Conservation (phyloP, 1,284 basidiomycete genomes). For the Baeospora myosura region DNA sequence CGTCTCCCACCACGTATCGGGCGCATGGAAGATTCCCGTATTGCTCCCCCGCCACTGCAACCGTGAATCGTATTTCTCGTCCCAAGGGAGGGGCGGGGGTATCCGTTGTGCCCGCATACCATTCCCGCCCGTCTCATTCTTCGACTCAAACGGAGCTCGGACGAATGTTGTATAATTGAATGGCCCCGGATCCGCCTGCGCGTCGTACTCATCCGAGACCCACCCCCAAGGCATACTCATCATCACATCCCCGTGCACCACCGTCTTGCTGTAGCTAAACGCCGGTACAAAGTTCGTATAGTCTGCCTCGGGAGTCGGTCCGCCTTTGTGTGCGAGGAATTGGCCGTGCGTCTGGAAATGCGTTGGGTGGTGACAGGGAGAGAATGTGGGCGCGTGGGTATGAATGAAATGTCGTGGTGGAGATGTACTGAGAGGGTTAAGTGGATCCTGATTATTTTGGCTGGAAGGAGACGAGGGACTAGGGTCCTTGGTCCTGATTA, state of each 20-base stretch:
- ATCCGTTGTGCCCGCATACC: too few relatives aligned
- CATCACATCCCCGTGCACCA: constrained; percentile 54
- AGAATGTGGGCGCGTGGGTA: constrained; percentile 43
- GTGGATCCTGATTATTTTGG: constrained; percentile 2
- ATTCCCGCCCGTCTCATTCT: too few relatives aligned
- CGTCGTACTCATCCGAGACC: constrained; percentile 30
- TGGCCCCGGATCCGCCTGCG: constrained; percentile 25
- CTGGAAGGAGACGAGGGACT: constrained; percentile 10
- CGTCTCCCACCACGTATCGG: constrained; percentile 29
- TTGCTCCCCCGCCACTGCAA: constrained; percentile 64
- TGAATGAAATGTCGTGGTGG: constrained; percentile 39
- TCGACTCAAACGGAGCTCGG: too few relatives aligned
- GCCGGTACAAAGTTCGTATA: constrained; percentile 38
- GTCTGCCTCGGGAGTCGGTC: constrained; percentile 37
- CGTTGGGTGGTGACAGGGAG: constrained; percentile 50
- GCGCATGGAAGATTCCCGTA: constrained; percentile 48
- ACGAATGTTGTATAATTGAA: too few relatives aligned
- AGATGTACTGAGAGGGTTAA: constrained; percentile 12
- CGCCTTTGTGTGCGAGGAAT: constrained; percentile 38
- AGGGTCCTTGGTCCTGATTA: too few relatives aligned
- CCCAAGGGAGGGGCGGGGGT: too few relatives aligned
- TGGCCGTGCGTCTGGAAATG: constrained; percentile 44
- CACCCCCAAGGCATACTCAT: constrained; percentile 34
- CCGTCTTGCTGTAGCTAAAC: constrained; percentile 49
- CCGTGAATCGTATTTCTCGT: constrained; percentile 45